A percentile compares a stretch with the other conserved stretches of the same genome.
These are phyloP conservation scores for Panicum virgatum DNA, from an alignment of 202 grass and related monocot species.

Conservation along the genomic window DNA sequence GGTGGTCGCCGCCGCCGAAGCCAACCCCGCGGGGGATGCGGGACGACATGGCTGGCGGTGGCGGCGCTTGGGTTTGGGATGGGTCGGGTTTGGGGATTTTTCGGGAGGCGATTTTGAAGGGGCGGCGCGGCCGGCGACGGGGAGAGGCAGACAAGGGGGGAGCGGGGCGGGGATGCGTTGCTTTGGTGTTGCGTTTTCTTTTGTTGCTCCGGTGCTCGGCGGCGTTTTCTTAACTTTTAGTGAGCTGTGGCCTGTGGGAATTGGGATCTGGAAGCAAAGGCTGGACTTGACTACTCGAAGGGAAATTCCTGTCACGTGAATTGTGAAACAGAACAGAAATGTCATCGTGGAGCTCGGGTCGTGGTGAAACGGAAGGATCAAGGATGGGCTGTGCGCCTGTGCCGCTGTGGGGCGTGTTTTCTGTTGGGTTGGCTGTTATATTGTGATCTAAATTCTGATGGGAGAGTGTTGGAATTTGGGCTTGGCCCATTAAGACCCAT, in stretches of 20 bases:
- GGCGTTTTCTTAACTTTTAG: background rate
- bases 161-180: conserved; percentile 40
- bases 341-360: background rate
- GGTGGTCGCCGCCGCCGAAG: conserved; percentile 5
- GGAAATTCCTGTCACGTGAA: conserved; percentile 29
- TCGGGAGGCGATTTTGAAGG: background rate
- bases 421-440: background rate
- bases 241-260: too few species aligned
- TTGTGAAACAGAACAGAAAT: background rate
- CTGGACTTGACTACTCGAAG: background rate
- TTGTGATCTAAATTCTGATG: too few species aligned
- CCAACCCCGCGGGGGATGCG: conserved; percentile 28
- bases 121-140: background rate
- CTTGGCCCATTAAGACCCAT: too few species aligned
- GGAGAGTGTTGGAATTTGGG: too few species aligned
- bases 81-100: conserved; percentile 33
- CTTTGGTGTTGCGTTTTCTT: conserved; percentile 23
- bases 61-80: background rate
- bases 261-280: conserved; percentile 14
- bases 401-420: background rate
- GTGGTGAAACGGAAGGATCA: background rate
- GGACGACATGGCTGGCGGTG: conserved; percentile 34
- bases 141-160: background rate
- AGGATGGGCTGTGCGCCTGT: too few species aligned
- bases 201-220: background rate